Evolutionary conservation across 371 early-diverging fungal genomes (phyloP), one percentile per base, ranked within the genome.

Genomic region (Gilbertella persicaria): DNA sequence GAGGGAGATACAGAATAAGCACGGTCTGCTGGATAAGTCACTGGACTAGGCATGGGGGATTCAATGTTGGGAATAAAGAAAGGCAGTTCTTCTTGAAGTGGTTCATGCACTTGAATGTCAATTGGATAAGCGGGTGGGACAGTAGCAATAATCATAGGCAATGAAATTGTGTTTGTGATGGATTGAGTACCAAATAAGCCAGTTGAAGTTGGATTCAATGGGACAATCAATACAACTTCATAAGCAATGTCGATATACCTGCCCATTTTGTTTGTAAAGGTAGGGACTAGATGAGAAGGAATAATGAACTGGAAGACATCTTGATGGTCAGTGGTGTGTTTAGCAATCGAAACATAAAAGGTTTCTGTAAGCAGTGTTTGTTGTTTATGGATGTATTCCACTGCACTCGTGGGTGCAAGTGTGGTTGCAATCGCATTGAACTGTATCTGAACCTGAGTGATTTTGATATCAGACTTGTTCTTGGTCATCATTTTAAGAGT

Each of bases 391-490:
- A 33, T 10, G 23, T 54, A 25, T 14, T 39, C 17, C 17, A 41
- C 28, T 12, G 37, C 25, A 10, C 40, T 39, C 10, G 55, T 37
- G 14, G 45, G 37, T 9, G 26, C 33, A 25, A 55, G 42, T 6
- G 61, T 54, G 0, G 58, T 60, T 12, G 58, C 50, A 8, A 50
- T 55, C 4, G 66, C 67, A 20, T 47, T 41, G 4, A 75, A 57
- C 24, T 59, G 40, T 21, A 75, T 40, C 20, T 75, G 68, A 41
- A 75, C 53, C 25, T 58, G 55, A 28, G 55, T 72, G 19, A 75
- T 66, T 49, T 70, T 72, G 9, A 46, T 39, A 26, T 67, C 68
- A 16, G 76, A 69, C 9, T 58, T 58, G 42, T 75, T 75, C 37
- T 55, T 60, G 30, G 59, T 68, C 5, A 35, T 67, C 39, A 69